phyloP scores from a whole-genome alignment of 2,329 filamentous ascomycete genomes.

The Penicillium sp. region DNA sequence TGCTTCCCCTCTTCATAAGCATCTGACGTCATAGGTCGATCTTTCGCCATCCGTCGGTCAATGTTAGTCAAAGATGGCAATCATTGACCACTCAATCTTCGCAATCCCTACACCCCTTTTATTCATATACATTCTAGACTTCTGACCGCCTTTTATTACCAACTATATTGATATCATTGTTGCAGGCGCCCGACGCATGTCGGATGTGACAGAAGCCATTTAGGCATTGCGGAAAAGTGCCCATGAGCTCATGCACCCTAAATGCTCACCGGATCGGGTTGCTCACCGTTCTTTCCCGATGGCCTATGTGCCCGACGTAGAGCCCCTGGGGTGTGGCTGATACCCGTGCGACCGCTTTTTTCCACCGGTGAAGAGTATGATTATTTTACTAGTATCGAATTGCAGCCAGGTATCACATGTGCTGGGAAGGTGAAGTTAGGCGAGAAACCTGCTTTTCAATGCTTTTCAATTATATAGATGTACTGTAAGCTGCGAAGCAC shows the following conservation, averaged over 20 bases:
- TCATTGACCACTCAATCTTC: neutral
- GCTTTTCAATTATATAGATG: neutral
- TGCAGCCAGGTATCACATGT: neutral
- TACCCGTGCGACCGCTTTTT: conserved; percentile 1
- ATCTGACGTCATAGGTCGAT: neutral
- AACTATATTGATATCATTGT: neutral
- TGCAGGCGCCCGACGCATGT: neutral
- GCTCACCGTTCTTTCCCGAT: conserved; percentile 15
- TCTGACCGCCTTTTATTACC: neutral
- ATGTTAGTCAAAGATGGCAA: neutral
- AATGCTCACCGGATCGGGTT: conserved; percentile 3
- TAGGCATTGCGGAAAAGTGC: neutral
- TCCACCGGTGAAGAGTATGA: neutral
- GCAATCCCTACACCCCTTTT: neutral
- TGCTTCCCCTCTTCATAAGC: neutral
- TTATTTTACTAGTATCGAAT: no score
- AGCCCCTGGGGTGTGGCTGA: neutral
- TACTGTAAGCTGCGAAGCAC: neutral
- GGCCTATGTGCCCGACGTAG: neutral
- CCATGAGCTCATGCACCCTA: conserved; percentile 1
- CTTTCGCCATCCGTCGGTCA: conserved; percentile 1
- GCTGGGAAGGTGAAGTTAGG: neutral
- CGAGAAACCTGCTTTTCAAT: neutral
- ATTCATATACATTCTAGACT: neutral
- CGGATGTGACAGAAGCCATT: neutral